Evolutionary conservation across 345 rosid genomes (phyloP).

Genomic region (Psidium friedrichsthalianum): DNA sequence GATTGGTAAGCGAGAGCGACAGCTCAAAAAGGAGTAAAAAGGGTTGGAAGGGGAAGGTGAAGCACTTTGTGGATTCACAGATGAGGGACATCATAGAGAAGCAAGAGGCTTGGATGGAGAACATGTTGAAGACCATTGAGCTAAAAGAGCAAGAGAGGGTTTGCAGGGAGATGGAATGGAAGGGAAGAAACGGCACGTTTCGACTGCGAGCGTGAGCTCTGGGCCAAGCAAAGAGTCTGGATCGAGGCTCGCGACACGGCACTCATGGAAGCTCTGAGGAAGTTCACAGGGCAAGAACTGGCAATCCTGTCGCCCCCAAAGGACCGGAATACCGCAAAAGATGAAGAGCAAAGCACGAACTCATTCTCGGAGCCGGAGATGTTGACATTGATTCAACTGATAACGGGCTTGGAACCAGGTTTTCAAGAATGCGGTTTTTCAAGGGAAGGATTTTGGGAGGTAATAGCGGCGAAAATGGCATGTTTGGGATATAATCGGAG

Average conservation of each 20-base stretch:
- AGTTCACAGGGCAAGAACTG: conserved; percentile 3
- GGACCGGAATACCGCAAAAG: neutral
- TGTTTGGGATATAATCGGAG: conserved; percentile 24
- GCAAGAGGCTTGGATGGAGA: conserved; percentile 60
- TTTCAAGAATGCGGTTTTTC: conserved; percentile 19
- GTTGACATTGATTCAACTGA: conserved; percentile 23
- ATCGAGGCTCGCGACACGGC: conserved; percentile 40
- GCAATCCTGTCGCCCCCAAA: neutral
- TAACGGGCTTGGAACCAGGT: conserved; percentile 21
- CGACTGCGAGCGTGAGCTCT: conserved; percentile 25
- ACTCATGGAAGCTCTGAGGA: conserved; percentile 32
- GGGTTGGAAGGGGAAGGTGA: conserved; percentile 35
- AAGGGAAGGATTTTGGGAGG: conserved; percentile 26
- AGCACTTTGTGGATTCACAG: conserved; percentile 25
- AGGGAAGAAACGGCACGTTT: conserved; percentile 32
- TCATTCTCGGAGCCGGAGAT: conserved; percentile 23
- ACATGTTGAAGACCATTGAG: conserved; percentile 38
- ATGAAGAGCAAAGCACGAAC: neutral
- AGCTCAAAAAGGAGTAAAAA: conserved; percentile 6
- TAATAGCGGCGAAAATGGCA: conserved; percentile 29
- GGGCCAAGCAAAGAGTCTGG: conserved; percentile 49
- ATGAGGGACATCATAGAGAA: conserved; percentile 34
- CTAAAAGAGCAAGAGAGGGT: conserved; percentile 38
- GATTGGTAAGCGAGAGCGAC: neutral
- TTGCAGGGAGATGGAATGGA: conserved; percentile 40